Evolutionary conservation across 2,329 filamentous ascomycete genomes (phyloP).

Genomic region (Metarhizium album): DNA sequence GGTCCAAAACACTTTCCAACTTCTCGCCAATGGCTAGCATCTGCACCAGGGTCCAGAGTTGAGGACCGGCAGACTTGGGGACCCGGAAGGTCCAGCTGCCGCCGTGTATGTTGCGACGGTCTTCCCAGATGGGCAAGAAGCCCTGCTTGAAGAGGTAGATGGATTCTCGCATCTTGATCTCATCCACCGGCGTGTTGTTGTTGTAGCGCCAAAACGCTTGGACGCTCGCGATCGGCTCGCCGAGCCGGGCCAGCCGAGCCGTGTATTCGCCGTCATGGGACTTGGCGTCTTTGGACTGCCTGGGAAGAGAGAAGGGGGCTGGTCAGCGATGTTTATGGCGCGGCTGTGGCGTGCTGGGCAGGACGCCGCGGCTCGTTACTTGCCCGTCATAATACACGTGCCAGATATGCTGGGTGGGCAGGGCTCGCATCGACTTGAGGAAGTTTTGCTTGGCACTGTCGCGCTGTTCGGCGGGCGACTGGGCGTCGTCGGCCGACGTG

Average conservation of each 20-base stretch:
- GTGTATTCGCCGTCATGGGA: slow-evolving; percentile 37
- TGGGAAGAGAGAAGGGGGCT: background rate
- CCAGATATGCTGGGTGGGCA: slow-evolving; percentile 74
- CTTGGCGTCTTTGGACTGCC: slow-evolving; percentile 33
- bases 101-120: slow-evolving; percentile 74
- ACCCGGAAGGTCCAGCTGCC: slow-evolving; percentile 91
- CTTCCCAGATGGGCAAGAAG: slow-evolving; percentile 71
- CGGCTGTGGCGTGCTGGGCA: background rate
- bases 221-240: slow-evolving; percentile 60
- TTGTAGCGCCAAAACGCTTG: slow-evolving; percentile 79
- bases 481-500: slow-evolving; percentile 46
- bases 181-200: slow-evolving; percentile 69
- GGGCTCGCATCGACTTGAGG: slow-evolving; percentile 58
- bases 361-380: background rate
- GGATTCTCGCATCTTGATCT: slow-evolving; percentile 66
- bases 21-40: slow-evolving; percentile 75
- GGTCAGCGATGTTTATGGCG: background rate
- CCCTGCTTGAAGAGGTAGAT: slow-evolving; percentile 73
- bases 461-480: slow-evolving; percentile 61
- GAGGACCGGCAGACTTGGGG: slow-evolving; percentile 59
- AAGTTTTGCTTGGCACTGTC: slow-evolving; percentile 79
- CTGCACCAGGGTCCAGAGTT: slow-evolving; percentile 74
- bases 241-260: slow-evolving; percentile 49
- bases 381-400: slow-evolving; percentile 57
- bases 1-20: slow-evolving; percentile 61